Conservation (phyloP, 352 stramenopile species). For the Phytophthora pseudosyringae region DNA sequence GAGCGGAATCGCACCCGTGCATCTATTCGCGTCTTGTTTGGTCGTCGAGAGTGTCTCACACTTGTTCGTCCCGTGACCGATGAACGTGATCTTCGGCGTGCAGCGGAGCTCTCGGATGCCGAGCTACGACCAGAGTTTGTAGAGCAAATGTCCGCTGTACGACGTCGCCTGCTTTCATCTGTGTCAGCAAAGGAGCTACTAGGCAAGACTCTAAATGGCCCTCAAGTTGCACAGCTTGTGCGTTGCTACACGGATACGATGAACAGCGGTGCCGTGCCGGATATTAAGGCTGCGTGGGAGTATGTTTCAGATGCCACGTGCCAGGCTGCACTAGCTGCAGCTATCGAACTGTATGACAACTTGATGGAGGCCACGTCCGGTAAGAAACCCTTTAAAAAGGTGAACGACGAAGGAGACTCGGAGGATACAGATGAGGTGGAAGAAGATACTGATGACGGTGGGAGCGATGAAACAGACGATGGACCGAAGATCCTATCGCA, state of each 20-base stretch:
- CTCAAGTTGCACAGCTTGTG: constrained; percentile 66
- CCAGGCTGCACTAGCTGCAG: constrained; percentile 57
- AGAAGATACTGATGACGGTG: constrained; percentile 30
- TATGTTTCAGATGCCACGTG: constrained; percentile 86
- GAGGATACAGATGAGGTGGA: constrained; percentile 37
- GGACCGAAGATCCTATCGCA: constrained; percentile 55
- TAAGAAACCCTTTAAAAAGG: constrained; percentile 25
- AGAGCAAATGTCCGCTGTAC: constrained; percentile 63
- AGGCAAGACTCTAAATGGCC: constrained; percentile 67
- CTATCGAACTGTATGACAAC: constrained; percentile 65
- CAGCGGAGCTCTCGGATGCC: constrained; percentile 51
- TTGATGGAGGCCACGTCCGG: constrained; percentile 45
- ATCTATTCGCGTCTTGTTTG: constrained; percentile 77
- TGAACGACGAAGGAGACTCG: constrained; percentile 26
- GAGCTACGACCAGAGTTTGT: constrained; percentile 86
- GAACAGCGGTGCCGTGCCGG: constrained; percentile 77
- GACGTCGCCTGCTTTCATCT: constrained; percentile 52
- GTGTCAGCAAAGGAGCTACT: constrained; percentile 72
- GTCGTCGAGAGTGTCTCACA: constrained; percentile 75
- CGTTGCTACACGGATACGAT: constrained; percentile 80
- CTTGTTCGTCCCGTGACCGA: constrained; percentile 79
- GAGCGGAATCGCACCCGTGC: constrained; percentile 75
- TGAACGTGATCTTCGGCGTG: constrained; percentile 65
- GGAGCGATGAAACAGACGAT: constrained; percentile 10
- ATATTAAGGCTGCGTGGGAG: constrained; percentile 85